These are phyloP conservation scores for Tetradesmus obliquus DNA, from an alignment of 139 green algal genomes.

Conservation along the genomic window DNA sequence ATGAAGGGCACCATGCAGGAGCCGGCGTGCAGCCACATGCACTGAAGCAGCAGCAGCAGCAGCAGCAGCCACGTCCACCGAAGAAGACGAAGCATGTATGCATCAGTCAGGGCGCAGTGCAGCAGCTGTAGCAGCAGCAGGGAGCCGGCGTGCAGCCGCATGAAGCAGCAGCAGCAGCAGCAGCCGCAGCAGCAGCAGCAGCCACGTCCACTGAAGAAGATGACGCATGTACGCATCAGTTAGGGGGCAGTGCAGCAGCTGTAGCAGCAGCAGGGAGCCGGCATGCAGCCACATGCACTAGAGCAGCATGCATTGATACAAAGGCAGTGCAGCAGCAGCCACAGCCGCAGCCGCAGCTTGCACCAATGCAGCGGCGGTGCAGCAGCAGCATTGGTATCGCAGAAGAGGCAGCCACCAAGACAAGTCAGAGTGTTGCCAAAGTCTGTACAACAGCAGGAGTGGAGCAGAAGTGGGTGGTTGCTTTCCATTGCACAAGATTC, in stretches of 20 bases:
- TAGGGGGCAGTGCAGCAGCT: neutral
- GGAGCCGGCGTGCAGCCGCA: too few species aligned
- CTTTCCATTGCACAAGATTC: too few species aligned
- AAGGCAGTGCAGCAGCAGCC: neutral
- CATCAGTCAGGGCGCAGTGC: too few species aligned
- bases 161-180: neutral
- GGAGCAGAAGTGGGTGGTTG: too few species aligned
- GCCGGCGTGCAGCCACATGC: neutral
- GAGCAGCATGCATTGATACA: neutral
- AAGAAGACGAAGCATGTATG: too few species aligned
- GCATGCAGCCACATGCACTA: slow-evolving; percentile 63
- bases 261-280: slow-evolving; percentile 23
- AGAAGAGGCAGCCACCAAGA: too few species aligned
- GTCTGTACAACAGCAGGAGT: too few species aligned
- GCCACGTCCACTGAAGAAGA: neutral
- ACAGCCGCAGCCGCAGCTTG: slow-evolving; percentile 41
- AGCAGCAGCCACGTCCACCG: neutral
- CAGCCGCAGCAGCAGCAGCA: neutral
- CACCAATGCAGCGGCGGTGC: slow-evolving; percentile 50
- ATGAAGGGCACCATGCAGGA: slow-evolving; percentile 64
- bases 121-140: neutral
- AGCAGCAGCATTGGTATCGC: too few species aligned
- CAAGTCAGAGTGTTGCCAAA: too few species aligned
- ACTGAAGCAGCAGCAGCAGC: neutral
- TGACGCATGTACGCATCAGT: neutral